These are phyloP conservation scores for Suhomyces sp. DNA, from an alignment of 805 yeast genomes.

Conservation along the genomic window DNA sequence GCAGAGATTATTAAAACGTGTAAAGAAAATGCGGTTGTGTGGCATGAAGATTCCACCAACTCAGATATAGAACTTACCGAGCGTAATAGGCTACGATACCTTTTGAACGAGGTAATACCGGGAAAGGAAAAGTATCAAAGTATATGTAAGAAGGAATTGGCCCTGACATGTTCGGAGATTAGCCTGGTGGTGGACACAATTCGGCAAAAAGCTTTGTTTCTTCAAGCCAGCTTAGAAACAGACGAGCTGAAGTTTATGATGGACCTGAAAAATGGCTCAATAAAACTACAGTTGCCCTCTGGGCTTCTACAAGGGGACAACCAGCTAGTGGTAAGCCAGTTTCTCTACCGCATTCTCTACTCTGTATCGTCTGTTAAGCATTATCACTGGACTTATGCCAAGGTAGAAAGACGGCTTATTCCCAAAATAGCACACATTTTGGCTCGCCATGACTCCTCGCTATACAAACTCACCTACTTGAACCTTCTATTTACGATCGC, in stretches of 20 bases:
- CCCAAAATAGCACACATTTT: constrained; percentile 18
- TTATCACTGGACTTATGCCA: constrained; percentile 41
- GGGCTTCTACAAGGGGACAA: constrained; percentile 9
- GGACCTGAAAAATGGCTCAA: constrained; percentile 6
- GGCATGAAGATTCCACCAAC: constrained; percentile 77
- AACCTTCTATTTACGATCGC: constrained; percentile 20
- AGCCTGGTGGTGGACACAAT: neutral
- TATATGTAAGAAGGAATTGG: constrained; percentile 10
- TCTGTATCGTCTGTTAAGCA: constrained; percentile 32
- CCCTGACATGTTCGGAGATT: constrained; percentile 9
- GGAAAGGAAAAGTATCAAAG: neutral
- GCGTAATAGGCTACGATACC: constrained; percentile 54
- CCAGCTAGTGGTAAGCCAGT: constrained; percentile 24
- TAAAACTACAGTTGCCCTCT: constrained; percentile 11
- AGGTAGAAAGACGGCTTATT: constrained; percentile 29
- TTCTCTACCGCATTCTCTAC: constrained; percentile 24
- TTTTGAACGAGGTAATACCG: constrained; percentile 12
- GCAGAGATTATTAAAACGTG: constrained; percentile 47
- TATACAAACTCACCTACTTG: constrained; percentile 12
- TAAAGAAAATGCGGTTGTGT: constrained; percentile 31
- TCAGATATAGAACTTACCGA: constrained; percentile 49
- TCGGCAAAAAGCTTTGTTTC: neutral
- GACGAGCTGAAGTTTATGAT: constrained; percentile 3
- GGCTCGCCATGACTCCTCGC: neutral
- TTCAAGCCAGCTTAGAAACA: neutral